Evolutionary conservation across 768 basidiomycete genomes (phyloP).

Genomic region (Boletus eberwhitei): DNA sequence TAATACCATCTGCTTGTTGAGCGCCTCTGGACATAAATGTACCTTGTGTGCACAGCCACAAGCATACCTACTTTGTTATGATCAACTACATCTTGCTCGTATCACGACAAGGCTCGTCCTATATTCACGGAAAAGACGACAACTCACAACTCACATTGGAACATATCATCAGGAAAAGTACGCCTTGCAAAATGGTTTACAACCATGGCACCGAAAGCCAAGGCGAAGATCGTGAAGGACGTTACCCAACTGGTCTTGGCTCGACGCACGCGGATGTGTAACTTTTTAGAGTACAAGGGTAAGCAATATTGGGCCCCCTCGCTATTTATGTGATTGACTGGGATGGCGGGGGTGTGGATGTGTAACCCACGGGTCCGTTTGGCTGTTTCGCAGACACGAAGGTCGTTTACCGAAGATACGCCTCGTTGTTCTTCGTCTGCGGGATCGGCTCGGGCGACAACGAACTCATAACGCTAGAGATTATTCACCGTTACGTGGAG

Average conservation of each 20-base stretch:
- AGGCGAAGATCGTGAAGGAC: slow-evolving; percentile 92
- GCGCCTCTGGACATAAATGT: background rate
- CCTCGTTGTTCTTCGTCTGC: slow-evolving; percentile 92
- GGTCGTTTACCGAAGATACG: slow-evolving; percentile 93
- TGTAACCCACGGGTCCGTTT: background rate
- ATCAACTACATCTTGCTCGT: slow-evolving; percentile 93
- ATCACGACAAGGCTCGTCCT: slow-evolving; percentile 76
- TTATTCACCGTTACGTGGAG: slow-evolving; percentile 93
- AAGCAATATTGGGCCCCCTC: slow-evolving; percentile 15
- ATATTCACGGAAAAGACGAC: slow-evolving; percentile 4
- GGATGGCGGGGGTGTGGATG: background rate
- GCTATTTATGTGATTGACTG: slow-evolving; percentile 28
- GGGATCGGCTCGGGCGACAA: slow-evolving; percentile 84
- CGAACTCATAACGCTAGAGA: slow-evolving; percentile 87
- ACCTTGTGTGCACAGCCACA: slow-evolving; percentile 27
- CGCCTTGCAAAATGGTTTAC: slow-evolving; percentile 96
- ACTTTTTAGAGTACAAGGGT: slow-evolving; percentile 97
- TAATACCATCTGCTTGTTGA: background rate
- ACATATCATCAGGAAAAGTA: slow-evolving; percentile 66
- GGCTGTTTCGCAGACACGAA: slow-evolving; percentile 54
- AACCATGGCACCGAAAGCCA: slow-evolving; percentile 75
- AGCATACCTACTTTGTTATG: slow-evolving; percentile 39
- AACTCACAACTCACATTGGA: slow-evolving; percentile 9
- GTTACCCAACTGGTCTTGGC: slow-evolving; percentile 90
- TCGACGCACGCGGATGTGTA: slow-evolving; percentile 88